Evolutionary conservation across 2,329 filamentous ascomycete species (phyloP).

Genomic region (Aspergillus sp.): DNA sequence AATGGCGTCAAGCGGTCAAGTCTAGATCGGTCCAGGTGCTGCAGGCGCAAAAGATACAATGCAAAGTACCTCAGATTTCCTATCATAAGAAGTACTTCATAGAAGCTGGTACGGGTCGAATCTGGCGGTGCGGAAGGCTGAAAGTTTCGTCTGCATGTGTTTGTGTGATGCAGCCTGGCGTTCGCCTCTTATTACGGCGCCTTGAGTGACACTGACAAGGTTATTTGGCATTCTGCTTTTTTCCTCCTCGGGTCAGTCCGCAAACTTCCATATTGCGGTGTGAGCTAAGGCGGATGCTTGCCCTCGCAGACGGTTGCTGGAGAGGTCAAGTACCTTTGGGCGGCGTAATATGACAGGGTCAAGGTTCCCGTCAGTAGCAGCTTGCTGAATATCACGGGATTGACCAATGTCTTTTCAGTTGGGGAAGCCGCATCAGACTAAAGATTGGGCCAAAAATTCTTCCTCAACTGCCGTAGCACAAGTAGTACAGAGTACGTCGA

Average conservation of each 20-base stretch:
- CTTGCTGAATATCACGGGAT: background rate
- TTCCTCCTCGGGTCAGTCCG: background rate
- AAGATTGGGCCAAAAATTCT: background rate
- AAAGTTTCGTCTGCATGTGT: background rate
- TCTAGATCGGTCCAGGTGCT: background rate
- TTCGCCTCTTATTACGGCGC: background rate
- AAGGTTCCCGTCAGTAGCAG: background rate
- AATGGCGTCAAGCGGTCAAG: background rate
- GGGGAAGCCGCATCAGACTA: background rate
- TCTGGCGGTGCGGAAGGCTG: background rate
- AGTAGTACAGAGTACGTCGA: conserved; percentile 13
- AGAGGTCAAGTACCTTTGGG: background rate
- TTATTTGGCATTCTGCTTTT: conserved; percentile 3
- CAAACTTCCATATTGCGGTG: conserved; percentile 19
- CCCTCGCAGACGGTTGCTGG: background rate
- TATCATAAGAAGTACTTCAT: background rate
- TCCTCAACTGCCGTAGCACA: background rate
- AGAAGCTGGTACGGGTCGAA: background rate
- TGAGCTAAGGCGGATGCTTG: background rate
- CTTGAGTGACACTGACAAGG: conserved; percentile 15
- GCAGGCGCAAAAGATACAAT: background rate
- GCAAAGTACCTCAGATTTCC: background rate
- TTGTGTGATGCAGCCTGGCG: conserved; percentile 3
- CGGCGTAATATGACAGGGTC: background rate
- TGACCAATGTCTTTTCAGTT: background rate